Evolutionary conservation across 1,139 yeast species (phyloP).

Genomic region (Suhomyces terraborum): DNA sequence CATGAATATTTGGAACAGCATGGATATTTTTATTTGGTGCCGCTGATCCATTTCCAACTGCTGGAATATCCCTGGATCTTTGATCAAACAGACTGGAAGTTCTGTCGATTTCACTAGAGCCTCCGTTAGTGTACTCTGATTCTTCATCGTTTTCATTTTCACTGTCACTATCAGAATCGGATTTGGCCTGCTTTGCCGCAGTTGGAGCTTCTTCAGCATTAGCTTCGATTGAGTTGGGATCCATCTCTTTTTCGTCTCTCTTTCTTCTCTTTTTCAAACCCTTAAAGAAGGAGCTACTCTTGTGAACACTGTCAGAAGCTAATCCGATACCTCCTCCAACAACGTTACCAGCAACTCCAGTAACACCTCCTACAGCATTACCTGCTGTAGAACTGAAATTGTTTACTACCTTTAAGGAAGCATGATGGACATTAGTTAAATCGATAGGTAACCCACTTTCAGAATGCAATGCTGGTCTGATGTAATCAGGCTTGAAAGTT

Average conservation of each 20-base stretch:
- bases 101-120: conserved; percentile 6
- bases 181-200: conserved; percentile 14
- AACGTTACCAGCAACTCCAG: conserved; percentile 36
- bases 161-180: conserved; percentile 7
- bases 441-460: conserved; percentile 45
- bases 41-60: conserved; percentile 2
- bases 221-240: conserved; percentile 15
- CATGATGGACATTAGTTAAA: conserved; percentile 44
- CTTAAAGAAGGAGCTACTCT: conserved; percentile 46
- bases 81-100: conserved; percentile 7
- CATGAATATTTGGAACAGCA: conserved; percentile 40
- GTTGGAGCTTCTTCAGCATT: conserved; percentile 14
- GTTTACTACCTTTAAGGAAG: conserved; percentile 51
- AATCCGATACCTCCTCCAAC: conserved; percentile 36
- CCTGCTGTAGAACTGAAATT: conserved; percentile 44
- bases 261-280: conserved; percentile 33
- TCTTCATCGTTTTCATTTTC: conserved; percentile 5
- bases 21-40: conserved; percentile 13
- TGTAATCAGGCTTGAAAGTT: conserved; percentile 64
- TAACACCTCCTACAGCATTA: conserved; percentile 43
- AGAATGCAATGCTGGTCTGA: conserved; percentile 56
- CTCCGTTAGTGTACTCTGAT: conserved; percentile 5
- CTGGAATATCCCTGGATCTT: conserved; percentile 8
- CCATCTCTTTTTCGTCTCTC: conserved; percentile 21
- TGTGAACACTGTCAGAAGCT: conserved; percentile 47